A percentile compares a stretch with the other conserved stretches of the same genome.
Evolutionary conservation across 2,329 filamentous ascomycete genomes (phyloP).

Genomic region (Phialophora tarda): DNA sequence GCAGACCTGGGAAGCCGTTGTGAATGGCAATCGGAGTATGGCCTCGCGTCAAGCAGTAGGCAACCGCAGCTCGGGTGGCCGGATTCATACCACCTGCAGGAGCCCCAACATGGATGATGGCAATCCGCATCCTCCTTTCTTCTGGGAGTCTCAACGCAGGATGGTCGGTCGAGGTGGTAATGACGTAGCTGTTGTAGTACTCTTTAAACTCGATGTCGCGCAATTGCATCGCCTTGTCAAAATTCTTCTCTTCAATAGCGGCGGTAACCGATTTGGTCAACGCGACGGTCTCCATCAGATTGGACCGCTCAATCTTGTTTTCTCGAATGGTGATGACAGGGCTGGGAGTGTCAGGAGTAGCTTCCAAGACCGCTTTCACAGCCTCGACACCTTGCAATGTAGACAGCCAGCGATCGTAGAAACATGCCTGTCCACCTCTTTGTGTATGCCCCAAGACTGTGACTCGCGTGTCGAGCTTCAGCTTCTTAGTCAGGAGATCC

Average conservation of each 20-base stretch:
- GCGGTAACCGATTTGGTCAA: constrained; percentile 83
- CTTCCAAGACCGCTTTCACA: constrained; percentile 87
- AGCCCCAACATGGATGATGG: constrained; percentile 95
- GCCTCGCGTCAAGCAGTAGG: constrained; percentile 89
- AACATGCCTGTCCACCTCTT: constrained; percentile 86
- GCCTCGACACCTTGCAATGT: constrained; percentile 95
- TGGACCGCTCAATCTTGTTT: constrained; percentile 94
- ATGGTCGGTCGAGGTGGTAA: constrained; percentile 83
- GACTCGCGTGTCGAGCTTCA: constrained; percentile 87
- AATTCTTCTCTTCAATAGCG: constrained; percentile 84
- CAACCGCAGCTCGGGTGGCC: constrained; percentile 88
- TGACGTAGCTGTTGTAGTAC: constrained; percentile 87
- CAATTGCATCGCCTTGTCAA: constrained; percentile 82
- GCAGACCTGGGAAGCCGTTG: constrained; percentile 94
- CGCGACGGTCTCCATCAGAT: constrained; percentile 84
- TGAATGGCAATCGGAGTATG: constrained; percentile 92
- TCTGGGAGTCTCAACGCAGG: constrained; percentile 70
- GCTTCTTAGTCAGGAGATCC: constrained; percentile 78
- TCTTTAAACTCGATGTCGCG: constrained; percentile 93
- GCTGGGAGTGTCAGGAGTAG: constrained; percentile 84
- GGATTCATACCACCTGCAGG: constrained; percentile 98
- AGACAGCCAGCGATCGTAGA: constrained; percentile 90
- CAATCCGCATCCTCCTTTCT: constrained; percentile 86
- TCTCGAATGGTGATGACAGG: constrained; percentile 96
- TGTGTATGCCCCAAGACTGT: constrained; percentile 98